Conservation (phyloP, 1,284 basidiomycete species). For the Lentinula novae-zelandiae region DNA sequence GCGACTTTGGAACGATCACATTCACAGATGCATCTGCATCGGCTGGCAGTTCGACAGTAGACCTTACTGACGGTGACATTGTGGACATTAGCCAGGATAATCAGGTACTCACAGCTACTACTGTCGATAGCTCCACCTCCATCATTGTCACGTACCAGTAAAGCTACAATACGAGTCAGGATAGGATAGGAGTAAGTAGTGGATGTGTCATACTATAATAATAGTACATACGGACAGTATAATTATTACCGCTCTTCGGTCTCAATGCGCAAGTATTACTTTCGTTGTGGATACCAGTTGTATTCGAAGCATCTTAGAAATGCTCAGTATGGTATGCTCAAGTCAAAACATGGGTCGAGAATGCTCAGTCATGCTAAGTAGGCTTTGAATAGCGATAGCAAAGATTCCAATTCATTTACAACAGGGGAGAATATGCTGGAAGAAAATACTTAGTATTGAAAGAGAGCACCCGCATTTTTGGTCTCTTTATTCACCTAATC, state of each 20-base stretch:
- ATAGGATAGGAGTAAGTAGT: no score
- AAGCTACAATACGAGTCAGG: background rate
- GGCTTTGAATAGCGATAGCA: background rate
- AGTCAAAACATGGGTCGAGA: no score
- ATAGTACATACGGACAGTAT: no score
- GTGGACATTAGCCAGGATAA: background rate
- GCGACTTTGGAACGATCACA: slow-evolving; percentile 33
- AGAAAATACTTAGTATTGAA: background rate
- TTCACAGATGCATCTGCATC: slow-evolving; percentile 20
- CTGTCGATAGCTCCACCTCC: slow-evolving; percentile 2
- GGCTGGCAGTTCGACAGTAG: background rate
- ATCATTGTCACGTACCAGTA: slow-evolving; percentile 4
- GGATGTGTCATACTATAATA: no score
- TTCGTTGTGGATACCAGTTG: no score
- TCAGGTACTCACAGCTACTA: background rate
- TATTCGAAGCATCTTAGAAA: no score
- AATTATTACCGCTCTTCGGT: no score
- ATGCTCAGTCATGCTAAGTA: no score
- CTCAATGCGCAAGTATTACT: no score
- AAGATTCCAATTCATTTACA: background rate
- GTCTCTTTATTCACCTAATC: slow-evolving; percentile 27
- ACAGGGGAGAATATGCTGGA: background rate
- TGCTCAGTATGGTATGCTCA: no score
- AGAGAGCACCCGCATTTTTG: background rate
- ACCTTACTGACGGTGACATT: background rate